Evolutionary conservation across 305 asterid species (phyloP).

Genomic region (Coffea humblotiana): DNA sequence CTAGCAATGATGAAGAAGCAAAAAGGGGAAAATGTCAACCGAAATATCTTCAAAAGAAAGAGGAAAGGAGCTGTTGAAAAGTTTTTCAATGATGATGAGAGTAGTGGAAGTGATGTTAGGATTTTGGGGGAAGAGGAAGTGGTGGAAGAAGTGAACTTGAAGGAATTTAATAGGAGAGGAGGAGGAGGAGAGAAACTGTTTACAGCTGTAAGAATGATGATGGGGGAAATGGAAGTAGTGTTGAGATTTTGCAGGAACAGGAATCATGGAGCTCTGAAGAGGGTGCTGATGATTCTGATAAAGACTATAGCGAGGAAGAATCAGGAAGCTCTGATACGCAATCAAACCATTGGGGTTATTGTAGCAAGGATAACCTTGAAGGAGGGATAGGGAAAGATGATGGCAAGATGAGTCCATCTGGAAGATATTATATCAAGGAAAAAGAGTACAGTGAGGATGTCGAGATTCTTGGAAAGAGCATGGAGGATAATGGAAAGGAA

Average conservation of each 20-base stretch:
- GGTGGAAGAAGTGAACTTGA: background rate
- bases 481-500: no score
- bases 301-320: no score
- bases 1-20: no score
- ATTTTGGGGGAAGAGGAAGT: background rate
- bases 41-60: background rate
- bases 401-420: background rate
- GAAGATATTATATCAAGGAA: no score
- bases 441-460: no score
- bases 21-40: background rate
- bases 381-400: constrained; percentile 17
- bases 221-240: background rate
- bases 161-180: no score
- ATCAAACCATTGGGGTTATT: constrained; percentile 4
- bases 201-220: no score
- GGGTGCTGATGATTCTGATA: constrained; percentile 12
- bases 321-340: background rate
- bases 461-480: no score
- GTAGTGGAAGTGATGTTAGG: background rate
- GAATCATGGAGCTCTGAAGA: constrained; percentile 32
- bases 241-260: background rate
- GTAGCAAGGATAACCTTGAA: background rate
- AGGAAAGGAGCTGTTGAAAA: background rate
- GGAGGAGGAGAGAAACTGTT: background rate
- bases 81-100: background rate